phyloP scores from a whole-genome alignment of 2,329 filamentous ascomycete genomes.

The Penicillium sp. region DNA sequence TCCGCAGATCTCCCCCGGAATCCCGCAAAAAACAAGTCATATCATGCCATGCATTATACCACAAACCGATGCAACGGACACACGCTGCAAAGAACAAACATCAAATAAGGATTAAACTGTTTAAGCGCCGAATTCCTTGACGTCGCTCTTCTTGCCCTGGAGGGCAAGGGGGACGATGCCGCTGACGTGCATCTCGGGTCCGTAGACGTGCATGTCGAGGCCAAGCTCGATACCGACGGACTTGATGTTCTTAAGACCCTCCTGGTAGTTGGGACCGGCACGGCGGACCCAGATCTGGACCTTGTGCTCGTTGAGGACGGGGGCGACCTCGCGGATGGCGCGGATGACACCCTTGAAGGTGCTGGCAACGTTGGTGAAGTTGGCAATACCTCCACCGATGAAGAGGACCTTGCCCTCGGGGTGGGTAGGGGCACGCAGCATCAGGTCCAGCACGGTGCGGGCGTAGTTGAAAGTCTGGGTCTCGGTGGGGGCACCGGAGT shows the following conservation, averaged over 20 bases:
- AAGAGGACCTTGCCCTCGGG: conserved; percentile 97
- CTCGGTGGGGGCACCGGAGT: conserved; percentile 98
- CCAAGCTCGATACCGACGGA: conserved; percentile 88
- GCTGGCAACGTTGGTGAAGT: conserved; percentile 99
- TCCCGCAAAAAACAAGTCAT: conserved; percentile 29
- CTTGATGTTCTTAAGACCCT: conserved; percentile 99
- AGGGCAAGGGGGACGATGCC: conserved; percentile 95
- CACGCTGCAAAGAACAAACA: conserved; percentile 30
- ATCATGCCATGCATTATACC: conserved; percentile 43
- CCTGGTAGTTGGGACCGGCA: conserved; percentile 97
- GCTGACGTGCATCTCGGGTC: conserved; percentile 81
- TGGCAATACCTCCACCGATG: conserved; percentile 99
- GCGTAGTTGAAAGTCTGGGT: conserved; percentile 99
- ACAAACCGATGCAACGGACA: conserved; percentile 30
- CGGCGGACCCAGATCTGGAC: conserved; percentile 93
- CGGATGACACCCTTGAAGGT: conserved; percentile 99
- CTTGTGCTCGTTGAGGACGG: conserved; percentile 88
- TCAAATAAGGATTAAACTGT: conserved; percentile 26
- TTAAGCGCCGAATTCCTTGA: conserved; percentile 59
- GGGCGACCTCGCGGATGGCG: conserved; percentile 85
- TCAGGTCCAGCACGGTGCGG: conserved; percentile 91
- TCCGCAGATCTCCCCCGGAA: conserved; percentile 9
- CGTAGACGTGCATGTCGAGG: conserved; percentile 89
- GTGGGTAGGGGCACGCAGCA: conserved; percentile 83
- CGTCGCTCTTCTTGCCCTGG: conserved; percentile 57